Base-by-base conservation (phyloP, 257 asterid genomes). In the Osmanthus fragrans region DNA sequence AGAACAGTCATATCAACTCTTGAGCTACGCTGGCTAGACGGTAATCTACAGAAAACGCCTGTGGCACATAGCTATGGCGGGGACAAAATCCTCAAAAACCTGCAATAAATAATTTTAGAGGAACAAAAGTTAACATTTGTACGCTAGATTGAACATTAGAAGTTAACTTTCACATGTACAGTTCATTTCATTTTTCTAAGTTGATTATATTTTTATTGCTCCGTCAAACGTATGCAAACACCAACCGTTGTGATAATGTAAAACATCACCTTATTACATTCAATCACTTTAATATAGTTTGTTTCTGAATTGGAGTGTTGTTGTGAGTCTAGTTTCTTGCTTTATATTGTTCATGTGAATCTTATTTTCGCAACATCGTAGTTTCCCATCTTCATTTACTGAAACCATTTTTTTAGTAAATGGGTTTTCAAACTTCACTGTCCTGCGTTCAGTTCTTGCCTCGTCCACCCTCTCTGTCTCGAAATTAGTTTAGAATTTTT, bases 1-100 rank as follows among this genome's bases (percentile, higher is more conserved):
- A 86, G 49, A 80, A 82, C 65, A 80, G 81, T n/a, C 86, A 80
- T 73, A 58, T 73, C 36, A 76, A 79, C 77, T 47, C 65, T 32
- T 83, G 82, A 83, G 49, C 58, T 72, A 23, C 19, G 10, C 15
- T 60, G 68, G 34, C 16, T 25, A 25, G 63, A 7, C 25, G 63
- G 10, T 5, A 15, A 16, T 45, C 63, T 51, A 51, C 63, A 51
- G 16, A 3, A 11, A 60, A 60, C 3, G 32, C 30, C 7, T 23
- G 34, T 21, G 34, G 34, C 68, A 23, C 6, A 13, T 25, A 9
- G 68, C 67, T 60, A 60, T 60, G 3, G 23, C 33, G 34, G 33
- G 2, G 68, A 9, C 32, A 25, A 60, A 23, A 21, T 60, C 34
- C 68, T 25, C 23, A 21, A 60, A 25, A 60, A 21, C 33, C 11